These are phyloP conservation scores for Colletotrichum simmondsii DNA, from an alignment of 2,329 filamentous ascomycete species.

Conservation along the genomic window DNA sequence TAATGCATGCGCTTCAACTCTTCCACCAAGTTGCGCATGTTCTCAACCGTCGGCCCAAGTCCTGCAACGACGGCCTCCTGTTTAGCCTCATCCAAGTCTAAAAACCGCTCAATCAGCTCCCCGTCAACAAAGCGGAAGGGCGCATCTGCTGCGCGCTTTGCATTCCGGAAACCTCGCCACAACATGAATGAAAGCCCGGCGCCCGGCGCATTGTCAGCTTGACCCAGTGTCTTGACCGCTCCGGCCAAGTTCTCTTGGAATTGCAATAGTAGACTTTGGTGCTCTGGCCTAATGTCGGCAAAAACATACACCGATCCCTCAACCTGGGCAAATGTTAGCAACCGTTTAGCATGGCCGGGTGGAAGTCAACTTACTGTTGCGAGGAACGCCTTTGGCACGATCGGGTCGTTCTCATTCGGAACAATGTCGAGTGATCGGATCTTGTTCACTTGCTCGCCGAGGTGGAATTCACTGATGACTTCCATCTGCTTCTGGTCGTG, in stretches of 20 bases:
- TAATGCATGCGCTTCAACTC: conserved; percentile 72
- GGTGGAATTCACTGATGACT: conserved; percentile 81
- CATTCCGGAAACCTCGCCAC: conserved; percentile 85
- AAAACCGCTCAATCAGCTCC: conserved; percentile 86
- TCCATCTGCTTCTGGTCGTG: conserved; percentile 79
- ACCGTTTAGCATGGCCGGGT: not conserved
- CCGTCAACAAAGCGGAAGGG: conserved; percentile 93
- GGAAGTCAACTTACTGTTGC: conserved; percentile 76
- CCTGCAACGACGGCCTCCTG: conserved; percentile 66
- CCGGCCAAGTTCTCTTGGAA: conserved; percentile 80
- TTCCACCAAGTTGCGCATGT: conserved; percentile 71
- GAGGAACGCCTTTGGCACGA: conserved; percentile 86
- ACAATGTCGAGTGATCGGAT: conserved; percentile 81
- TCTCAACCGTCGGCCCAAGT: conserved; percentile 69
- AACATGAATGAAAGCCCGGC: conserved; percentile 65
- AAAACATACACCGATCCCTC: conserved; percentile 94
- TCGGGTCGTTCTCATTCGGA: conserved; percentile 70
- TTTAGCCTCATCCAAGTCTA: conserved; percentile 73
- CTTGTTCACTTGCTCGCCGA: conserved; percentile 94
- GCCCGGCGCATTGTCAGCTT: conserved; percentile 59
- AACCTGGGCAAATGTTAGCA: conserved; percentile 63
- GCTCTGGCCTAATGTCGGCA: conserved; percentile 76
- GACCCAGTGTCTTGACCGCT: conserved; percentile 75
- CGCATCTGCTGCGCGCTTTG: conserved; percentile 75
- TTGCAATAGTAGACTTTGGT: conserved; percentile 83